These are phyloP conservation scores for cucumber (Cucumis sativus) DNA, from an alignment of 306 rosid genomes.

Conservation along the genomic window Cucumber_9930_V3 NC_026657.2:32300001-32300500, in stretches of 20 bases:
- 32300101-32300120: conserved; percentile 27
- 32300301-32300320: conserved; percentile 44
- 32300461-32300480: conserved; percentile 26
- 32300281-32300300: conserved; percentile 85
- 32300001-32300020: conserved; percentile 44
- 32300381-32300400: conserved; percentile 44
- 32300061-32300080: conserved; percentile 31
- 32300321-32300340: conserved; percentile 74
- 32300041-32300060: conserved; percentile 33
- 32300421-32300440: conserved; percentile 24
- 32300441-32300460: conserved; percentile 28
- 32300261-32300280: conserved; percentile 31
- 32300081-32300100: conserved; percentile 41
- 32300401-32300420: conserved; percentile 10
- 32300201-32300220: conserved; percentile 29
- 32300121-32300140: conserved; percentile 42
- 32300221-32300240: neutral
- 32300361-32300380: conserved; percentile 82
- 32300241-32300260: neutral
- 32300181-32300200: conserved; percentile 88
- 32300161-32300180: conserved; percentile 64
- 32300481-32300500: conserved; percentile 33
- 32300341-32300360: conserved; percentile 98
- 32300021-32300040: conserved; percentile 44
- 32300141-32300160: conserved; percentile 84